A percentile compares a stretch with the other conserved stretches of the same genome.
Evolutionary conservation across 371 early-diverging fungal genomes (phyloP).

Genomic region (Enterospora canceri): DNA sequence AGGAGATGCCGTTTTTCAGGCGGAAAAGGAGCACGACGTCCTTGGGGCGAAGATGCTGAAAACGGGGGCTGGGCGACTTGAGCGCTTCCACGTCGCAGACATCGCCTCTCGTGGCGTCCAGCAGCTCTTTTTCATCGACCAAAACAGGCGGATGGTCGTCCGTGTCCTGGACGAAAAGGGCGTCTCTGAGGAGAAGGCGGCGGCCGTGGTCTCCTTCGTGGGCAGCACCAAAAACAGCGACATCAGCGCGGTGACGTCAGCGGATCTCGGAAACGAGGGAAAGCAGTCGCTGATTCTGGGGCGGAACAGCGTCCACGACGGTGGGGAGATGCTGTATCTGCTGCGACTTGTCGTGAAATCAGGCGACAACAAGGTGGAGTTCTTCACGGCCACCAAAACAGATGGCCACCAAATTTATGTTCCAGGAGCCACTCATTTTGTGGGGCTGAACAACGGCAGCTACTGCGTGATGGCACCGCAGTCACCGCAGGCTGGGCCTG

Average conservation of each 20-base stretch:
- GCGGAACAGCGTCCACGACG: background rate
- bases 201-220: background rate
- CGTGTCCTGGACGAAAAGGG: background rate
- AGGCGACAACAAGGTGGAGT: background rate
- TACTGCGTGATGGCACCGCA: slow-evolving; percentile 21
- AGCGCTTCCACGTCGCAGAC: background rate
- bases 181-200: background rate
- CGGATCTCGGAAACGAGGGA: background rate
- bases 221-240: background rate
- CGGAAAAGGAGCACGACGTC: background rate
- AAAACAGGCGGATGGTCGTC: background rate
- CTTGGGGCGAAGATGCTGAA: too few species aligned
- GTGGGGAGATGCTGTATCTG: background rate
- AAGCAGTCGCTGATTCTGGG: background rate
- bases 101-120: background rate
- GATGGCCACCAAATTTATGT: background rate
- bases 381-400: background rate
- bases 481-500: slow-evolving; percentile 33
- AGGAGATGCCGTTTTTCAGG: background rate
- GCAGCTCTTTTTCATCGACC: background rate
- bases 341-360: background rate
- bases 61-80: background rate
- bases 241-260: background rate
- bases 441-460: slow-evolving; percentile 35
- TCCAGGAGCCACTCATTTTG: slow-evolving; percentile 41